Conservation (phyloP, 805 yeast species). For the Yarrowia deformans region DNA sequence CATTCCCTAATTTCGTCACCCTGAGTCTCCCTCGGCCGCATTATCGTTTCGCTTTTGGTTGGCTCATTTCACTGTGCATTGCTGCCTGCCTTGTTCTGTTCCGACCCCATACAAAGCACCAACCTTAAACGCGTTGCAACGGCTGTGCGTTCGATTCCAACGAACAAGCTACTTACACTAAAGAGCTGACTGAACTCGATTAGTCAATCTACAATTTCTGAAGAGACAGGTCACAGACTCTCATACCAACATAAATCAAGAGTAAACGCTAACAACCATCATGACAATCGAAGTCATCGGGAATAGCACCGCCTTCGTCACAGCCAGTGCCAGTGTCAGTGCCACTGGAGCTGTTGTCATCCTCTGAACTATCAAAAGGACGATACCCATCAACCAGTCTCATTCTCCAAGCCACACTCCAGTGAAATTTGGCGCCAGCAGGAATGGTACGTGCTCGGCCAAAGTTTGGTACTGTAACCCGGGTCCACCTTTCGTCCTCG, state of each 20-base stretch:
- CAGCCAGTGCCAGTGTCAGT: background rate
- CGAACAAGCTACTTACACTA: too few species aligned
- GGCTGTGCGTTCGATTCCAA: background rate
- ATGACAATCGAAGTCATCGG: slow-evolving; percentile 22
- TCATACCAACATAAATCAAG: background rate
- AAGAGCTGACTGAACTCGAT: too few species aligned
- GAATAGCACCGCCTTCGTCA: slow-evolving; percentile 10
- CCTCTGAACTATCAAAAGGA: background rate
- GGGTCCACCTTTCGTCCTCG: slow-evolving; percentile 20
- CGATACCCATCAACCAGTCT: slow-evolving; percentile 15
- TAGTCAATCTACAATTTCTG: too few species aligned
- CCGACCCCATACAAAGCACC: slow-evolving; percentile 1
- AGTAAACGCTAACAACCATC: slow-evolving; percentile 2
- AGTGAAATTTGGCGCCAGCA: slow-evolving; percentile 21
- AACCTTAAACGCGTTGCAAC: slow-evolving; percentile 9
- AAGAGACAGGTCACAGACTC: too few species aligned
- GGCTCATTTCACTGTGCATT: slow-evolving; percentile 23
- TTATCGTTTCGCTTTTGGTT: slow-evolving; percentile 36
- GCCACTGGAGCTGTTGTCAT: background rate
- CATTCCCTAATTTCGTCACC: too few species aligned
- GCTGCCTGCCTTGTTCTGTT: slow-evolving; percentile 12
- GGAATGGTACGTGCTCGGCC: slow-evolving; percentile 21
- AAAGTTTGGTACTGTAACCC: slow-evolving; percentile 18
- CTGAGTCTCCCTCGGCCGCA: slow-evolving; percentile 2
- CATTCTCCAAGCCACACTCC: slow-evolving; percentile 34